Evolutionary conservation across 1,139 yeast genomes (phyloP), one percentile per base, ranked within the genome.

Genomic region (Lodderomyces margitis): DNA sequence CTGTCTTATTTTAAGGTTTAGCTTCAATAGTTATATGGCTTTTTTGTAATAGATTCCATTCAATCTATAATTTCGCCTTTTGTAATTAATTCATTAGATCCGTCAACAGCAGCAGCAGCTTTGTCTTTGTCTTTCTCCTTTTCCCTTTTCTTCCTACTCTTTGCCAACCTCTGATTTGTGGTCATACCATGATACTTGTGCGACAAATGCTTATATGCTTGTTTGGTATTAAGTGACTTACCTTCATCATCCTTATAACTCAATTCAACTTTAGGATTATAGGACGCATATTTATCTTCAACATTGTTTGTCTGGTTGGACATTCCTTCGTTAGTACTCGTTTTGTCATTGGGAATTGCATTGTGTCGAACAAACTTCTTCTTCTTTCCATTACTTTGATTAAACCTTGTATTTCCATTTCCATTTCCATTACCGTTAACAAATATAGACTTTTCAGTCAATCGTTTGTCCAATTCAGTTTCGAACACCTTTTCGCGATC

Each of bases 201-300:
- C 1, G 96, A 87, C 42, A 89, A 59, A 46, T 81, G 80, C 62
- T 88, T 91, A 66, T 81, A 91, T 0, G 98, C 98, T 48, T 85
- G 87, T 58, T 86, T 88, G 2, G 82, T 73, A 36, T 72, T 68
- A 40, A 92, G 62, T 17, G 70, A 71, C 38, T 80, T 71, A 1
- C 98, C 98, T 5, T 68, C 58, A 33, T 82, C 87, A 59, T 91
- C 96, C 37, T 71, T 74, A 59, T 89, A 87, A 30, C 71, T 74
- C 7, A 91, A 57, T 17, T 74, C 68, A 16, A 91, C 77, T 5
- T 75, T 68, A 0, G 96, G 96, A 42, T 79, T 76, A 60, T 86
- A 85, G 40, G 68, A 54, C 19, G 61, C 59, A 35, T 40, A 38
- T 21, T 43, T 42, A 19, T 21, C 38, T 4, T 10, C 14, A 12